Evolutionary conservation across 768 basidiomycete genomes (phyloP).

Genomic region (Termitomyces sp.): DNA sequence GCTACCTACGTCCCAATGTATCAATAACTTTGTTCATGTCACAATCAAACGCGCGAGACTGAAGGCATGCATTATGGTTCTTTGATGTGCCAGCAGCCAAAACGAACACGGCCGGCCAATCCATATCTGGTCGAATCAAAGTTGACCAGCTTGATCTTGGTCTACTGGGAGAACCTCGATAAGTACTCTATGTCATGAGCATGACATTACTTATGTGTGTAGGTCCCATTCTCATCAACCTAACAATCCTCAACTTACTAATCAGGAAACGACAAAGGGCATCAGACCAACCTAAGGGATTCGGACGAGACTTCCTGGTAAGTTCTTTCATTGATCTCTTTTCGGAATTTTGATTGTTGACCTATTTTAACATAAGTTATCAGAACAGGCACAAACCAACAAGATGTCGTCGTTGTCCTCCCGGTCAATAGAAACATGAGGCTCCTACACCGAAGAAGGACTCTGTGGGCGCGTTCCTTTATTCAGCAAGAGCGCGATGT

Average conservation of each 20-base stretch:
- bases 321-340: not conserved
- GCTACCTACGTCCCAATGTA: too few species aligned
- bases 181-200: not conserved
- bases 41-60: too few species aligned
- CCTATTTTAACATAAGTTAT: not conserved
- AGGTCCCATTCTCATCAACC: not conserved
- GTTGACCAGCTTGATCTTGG: not conserved
- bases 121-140: not conserved
- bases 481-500: not conserved
- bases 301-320: not conserved
- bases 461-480: not conserved
- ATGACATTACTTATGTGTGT: too few species aligned
- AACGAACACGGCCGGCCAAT: not conserved
- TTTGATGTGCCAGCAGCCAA: too few species aligned
- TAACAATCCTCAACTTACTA: not conserved
- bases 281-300: not conserved
- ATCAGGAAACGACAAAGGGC: slow-evolving; percentile 1
- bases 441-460: slow-evolving; percentile 4
- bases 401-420: not conserved
- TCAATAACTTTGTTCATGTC: too few species aligned
- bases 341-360: slow-evolving; percentile 1
- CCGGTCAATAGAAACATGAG: slow-evolving; percentile 4
- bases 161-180: not conserved
- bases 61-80: too few species aligned
- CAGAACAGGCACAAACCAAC: not conserved